Base-by-base conservation (phyloP, 345 rosid genomes). In the Hibiscus tridactylites region DNA sequence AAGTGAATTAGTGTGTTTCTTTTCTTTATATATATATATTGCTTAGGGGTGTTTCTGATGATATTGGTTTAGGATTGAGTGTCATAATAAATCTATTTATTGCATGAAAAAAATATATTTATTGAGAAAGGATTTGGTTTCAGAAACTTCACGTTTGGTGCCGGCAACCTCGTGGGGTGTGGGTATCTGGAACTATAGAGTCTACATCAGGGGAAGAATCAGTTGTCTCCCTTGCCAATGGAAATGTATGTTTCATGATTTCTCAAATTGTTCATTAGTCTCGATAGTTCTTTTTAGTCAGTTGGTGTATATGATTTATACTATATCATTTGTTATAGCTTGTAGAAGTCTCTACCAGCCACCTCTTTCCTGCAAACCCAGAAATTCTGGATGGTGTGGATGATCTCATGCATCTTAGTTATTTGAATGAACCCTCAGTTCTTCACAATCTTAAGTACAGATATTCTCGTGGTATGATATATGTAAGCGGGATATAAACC, bases 131-230 rank as follows among this genome's bases (percentile, higher is more conserved):
- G 46, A 35, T 74, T 60, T 53, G 72, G 53, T 76, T 74, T 68
- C 87, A 92, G 99, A 89, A 86, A 83, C 90, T 96, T 61, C 74
- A 76, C 72, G 87, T 96, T 68, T 92, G 99, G 98, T 92, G 98
- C 82, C 88, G 77, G 46, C 80, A 75, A 19, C 71, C 81, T 33
- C 78, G 77, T 77, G 91, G 90, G 68, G 75, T 70, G 67, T 96
- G 99, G 99, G 88, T 77, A 60, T 82, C 80, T 70, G 99, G 99
- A 73, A 88, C 39, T 61, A 91, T 92, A 81, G 82, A 84, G 59
- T 88, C 97, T 75, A 86, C 85, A 74, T 81, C 84, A 4, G 96
- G 87, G 72, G 94, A 88, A 72, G 84, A 83, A 58, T 86, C 90
- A 3, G 71, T 73, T 74, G 88, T 92, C 73, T 86, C 79, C 70